phyloP scores from a whole-genome alignment of 805 yeast genomes.

The Yamadazyma nakazawae region DNA sequence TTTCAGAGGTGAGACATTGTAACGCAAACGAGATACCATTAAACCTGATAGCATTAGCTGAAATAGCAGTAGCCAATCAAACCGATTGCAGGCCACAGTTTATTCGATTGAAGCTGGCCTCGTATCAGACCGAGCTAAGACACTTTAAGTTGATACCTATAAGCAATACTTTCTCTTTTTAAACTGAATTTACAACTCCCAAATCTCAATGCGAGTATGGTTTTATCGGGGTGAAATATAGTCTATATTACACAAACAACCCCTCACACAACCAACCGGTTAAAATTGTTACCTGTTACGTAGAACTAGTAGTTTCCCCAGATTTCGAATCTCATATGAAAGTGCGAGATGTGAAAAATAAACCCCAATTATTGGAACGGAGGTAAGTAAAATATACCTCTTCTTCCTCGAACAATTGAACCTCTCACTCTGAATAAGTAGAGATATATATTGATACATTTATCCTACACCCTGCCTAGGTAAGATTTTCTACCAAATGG shows the following conservation, averaged over 20 bases:
- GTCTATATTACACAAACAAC: not conserved
- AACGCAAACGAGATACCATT: too few relatives aligned
- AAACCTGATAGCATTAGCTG: too few relatives aligned
- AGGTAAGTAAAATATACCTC: not conserved
- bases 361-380: not conserved
- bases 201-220: not conserved
- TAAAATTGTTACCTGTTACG: not conserved
- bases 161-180: not conserved
- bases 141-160: not conserved
- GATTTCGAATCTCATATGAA: slow-evolving; percentile 7
- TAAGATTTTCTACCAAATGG: too few relatives aligned
- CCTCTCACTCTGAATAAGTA: too few relatives aligned
- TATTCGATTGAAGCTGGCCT: not conserved
- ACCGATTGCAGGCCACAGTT: too few relatives aligned
- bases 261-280: not conserved
- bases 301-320: slow-evolving; percentile 4
- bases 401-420: not conserved
- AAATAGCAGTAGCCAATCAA: too few relatives aligned
- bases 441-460: too few relatives aligned
- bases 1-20: too few relatives aligned
- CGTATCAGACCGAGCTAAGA: not conserved
- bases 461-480: too few relatives aligned
- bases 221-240: not conserved
- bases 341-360: slow-evolving; percentile 4
- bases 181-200: too few relatives aligned